Evolutionary conservation across 2,329 filamentous ascomycete species (phyloP).

Genomic region (Pseudogymnoascus sp.): DNA sequence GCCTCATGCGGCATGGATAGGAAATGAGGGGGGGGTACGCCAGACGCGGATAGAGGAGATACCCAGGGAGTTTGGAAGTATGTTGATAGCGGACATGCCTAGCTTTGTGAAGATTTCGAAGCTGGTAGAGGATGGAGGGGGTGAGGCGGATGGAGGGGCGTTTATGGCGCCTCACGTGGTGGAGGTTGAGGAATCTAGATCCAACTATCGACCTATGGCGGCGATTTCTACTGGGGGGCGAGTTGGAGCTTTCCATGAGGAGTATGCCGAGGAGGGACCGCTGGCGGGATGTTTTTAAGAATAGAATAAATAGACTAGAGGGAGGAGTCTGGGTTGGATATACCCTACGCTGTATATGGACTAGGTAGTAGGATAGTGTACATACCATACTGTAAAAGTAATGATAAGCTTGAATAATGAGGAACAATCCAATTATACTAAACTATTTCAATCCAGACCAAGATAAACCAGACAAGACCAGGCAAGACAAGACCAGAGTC

Average conservation of each 20-base stretch:
- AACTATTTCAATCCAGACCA: not conserved
- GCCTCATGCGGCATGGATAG: not conserved
- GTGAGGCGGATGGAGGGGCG: not conserved
- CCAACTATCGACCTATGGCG: not conserved
- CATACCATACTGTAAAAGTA: not conserved
- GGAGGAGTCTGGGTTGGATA: not conserved
- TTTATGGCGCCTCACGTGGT: not conserved
- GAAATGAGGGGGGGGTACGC: not conserved
- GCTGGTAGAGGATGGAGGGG: not conserved
- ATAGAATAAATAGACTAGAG: not conserved
- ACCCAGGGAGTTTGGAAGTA: not conserved
- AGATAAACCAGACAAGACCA: not conserved
- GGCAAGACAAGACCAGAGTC: not conserved
- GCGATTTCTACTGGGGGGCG: not conserved
- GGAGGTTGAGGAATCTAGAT: not conserved
- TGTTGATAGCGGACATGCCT: not conserved
- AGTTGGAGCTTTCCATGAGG: not conserved
- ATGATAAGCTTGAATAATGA: slow-evolving; percentile 5
- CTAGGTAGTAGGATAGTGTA: not conserved
- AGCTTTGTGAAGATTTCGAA: slow-evolving; percentile 3
- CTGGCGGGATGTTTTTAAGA: slow-evolving; percentile 2
- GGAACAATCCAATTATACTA: not conserved
- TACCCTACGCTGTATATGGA: not conserved
- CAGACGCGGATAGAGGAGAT: not conserved
- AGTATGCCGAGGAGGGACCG: not conserved